phyloP scores from a whole-genome alignment of 116 monocot genomes.

The Phalaenopsis hybrid region DNA sequence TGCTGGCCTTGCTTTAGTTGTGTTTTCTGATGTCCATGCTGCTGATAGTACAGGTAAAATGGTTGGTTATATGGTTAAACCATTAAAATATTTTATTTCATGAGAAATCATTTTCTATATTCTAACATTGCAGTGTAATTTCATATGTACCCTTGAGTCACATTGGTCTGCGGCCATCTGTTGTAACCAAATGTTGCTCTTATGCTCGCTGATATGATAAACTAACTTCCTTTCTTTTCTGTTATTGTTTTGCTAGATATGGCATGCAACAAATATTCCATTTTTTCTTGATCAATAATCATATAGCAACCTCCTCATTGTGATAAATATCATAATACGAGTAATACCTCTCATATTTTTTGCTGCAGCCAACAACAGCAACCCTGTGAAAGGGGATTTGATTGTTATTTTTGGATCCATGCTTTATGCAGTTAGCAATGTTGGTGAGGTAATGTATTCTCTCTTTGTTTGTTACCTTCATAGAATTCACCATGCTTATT shows the following conservation, averaged over 20 bases:
- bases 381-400: constrained; percentile 26
- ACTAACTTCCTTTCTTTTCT: too few species aligned
- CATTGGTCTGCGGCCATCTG: too few species aligned
- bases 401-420: constrained; percentile 26
- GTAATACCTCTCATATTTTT: background rate
- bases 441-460: constrained; percentile 24
- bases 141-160: too few species aligned
- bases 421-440: constrained; percentile 34
- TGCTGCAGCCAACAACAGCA: constrained; percentile 4
- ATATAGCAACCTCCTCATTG: background rate
- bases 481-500: background rate
- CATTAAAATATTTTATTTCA: background rate
- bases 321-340: background rate
- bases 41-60: constrained; percentile 55
- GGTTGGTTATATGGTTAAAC: background rate
- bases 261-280: too few species aligned
- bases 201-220: too few species aligned
- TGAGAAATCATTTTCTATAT: background rate
- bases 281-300: background rate
- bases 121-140: too few species aligned
- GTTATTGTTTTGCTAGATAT: too few species aligned
- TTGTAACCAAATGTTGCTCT: too few species aligned
- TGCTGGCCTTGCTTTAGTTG: constrained; percentile 69
- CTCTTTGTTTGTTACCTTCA: background rate
- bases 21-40: constrained; percentile 91